phyloP scores from a whole-genome alignment of 2,329 filamentous ascomycete species.

The Penicillium sp. region DNA sequence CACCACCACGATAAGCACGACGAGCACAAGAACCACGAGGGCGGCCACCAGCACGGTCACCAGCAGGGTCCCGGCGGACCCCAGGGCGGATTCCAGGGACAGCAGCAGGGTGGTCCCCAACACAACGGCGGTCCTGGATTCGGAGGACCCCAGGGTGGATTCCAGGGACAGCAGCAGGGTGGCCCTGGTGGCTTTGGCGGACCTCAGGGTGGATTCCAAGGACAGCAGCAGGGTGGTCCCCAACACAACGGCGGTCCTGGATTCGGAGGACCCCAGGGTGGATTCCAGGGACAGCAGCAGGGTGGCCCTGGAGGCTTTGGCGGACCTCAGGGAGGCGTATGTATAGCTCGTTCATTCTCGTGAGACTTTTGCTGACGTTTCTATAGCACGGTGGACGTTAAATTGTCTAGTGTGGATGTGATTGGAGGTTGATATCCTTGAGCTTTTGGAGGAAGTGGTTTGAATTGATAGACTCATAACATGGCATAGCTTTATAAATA shows the following conservation, averaged over 20 bases:
- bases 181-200: background rate
- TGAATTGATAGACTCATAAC: background rate
- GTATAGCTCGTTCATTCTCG: background rate
- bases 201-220: background rate
- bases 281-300: background rate
- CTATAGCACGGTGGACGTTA: background rate
- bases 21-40: background rate
- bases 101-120: background rate
- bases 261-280: background rate
- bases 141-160: background rate
- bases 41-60: background rate
- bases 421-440: too few species aligned
- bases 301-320: background rate
- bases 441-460: background rate
- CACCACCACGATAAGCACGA: conserved; percentile 1
- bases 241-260: too few species aligned
- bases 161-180: background rate
- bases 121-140: too few species aligned
- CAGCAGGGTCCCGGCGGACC: too few species aligned
- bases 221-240: background rate
- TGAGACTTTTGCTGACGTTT: background rate
- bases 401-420: background rate
- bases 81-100: background rate
- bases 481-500: background rate
- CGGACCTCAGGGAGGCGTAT: background rate